Evolutionary conservation across 2,329 filamentous ascomycete genomes (phyloP).

Genomic region (Monosporascus sp.): DNA sequence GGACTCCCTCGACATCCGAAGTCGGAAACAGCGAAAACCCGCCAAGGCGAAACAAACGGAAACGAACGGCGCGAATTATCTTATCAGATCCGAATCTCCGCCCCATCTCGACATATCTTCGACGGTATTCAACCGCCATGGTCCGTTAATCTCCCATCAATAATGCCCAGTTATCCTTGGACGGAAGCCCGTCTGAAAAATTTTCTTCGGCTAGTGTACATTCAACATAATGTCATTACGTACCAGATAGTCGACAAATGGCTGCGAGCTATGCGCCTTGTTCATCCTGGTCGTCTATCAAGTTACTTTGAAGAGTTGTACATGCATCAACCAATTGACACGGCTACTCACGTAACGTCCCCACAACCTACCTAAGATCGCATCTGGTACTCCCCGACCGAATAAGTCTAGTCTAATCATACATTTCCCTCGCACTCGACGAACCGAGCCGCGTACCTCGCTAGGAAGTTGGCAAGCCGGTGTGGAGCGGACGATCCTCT

Average conservation of each 20-base stretch:
- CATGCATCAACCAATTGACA: no score
- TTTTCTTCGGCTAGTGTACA: not conserved
- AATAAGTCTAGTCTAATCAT: no score
- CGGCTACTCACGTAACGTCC: no score
- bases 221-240: not conserved
- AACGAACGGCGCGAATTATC: slow-evolving; percentile 4
- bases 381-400: no score
- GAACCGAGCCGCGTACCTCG: no score
- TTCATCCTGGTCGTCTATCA: not conserved
- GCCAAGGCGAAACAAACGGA: not conserved
- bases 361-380: no score
- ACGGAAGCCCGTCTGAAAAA: not conserved
- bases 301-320: no score
- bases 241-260: not conserved
- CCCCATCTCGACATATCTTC: not conserved
- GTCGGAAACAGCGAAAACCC: not conserved
- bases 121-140: not conserved
- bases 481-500: no score
- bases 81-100: slow-evolving; percentile 17
- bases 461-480: no score
- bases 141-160: not conserved
- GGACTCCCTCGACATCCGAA: not conserved
- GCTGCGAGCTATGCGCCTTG: not conserved
- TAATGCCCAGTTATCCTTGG: not conserved
- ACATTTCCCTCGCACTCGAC: no score